Evolutionary conservation across 371 early-diverging fungal genomes (phyloP), one percentile per base, ranked within the genome.

Genomic region (Apophysomyces variabilis): DNA sequence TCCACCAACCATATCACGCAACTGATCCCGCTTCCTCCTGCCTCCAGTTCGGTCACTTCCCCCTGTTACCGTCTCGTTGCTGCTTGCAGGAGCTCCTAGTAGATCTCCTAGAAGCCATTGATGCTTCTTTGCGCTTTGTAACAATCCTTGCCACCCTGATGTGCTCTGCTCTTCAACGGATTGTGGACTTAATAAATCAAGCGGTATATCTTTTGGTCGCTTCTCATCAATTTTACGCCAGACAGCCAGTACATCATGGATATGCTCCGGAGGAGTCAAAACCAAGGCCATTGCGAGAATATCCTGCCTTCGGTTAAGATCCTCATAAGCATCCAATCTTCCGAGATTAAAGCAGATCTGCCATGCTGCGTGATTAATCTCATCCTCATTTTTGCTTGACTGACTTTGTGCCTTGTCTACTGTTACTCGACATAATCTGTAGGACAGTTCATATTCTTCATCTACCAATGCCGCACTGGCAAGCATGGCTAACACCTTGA

Each of bases 261-360:
- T 71, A 57, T 87, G 79, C 21, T 90, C 84, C 0, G 73, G 72
- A 7, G 91, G 89, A 58, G 90, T 87, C 35, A 87, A 60, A 4
- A 82, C 71, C 64, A 90, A 70, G 4, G 90, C 90, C 77, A 85
- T 87, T 0, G 88, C 89, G 11, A 88, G 70, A 5, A 87, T 77
- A 38, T 83, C 82, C 61, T 87, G 61, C 43, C 84, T 76, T 62
- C 84, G 73, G 36, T 72, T 74, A 9, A 84, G 64, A 43, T 88
- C 84, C 6, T 66, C 60, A 62, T 72, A 87, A 0, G 66, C 64
- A 1, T 83, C 73, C 14, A 79, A 57, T 58, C 80, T 83, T 21
- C 82, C 87, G 8, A 88, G 66, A 39, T 79, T 76, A 41, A 83
- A 78, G 60, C 88, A 89, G 32, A 83, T 78, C 26, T 83, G 76